phyloP scores from a whole-genome alignment of 2,329 filamentous ascomycete genomes.

The Cadophora luteo-olivacea region DNA sequence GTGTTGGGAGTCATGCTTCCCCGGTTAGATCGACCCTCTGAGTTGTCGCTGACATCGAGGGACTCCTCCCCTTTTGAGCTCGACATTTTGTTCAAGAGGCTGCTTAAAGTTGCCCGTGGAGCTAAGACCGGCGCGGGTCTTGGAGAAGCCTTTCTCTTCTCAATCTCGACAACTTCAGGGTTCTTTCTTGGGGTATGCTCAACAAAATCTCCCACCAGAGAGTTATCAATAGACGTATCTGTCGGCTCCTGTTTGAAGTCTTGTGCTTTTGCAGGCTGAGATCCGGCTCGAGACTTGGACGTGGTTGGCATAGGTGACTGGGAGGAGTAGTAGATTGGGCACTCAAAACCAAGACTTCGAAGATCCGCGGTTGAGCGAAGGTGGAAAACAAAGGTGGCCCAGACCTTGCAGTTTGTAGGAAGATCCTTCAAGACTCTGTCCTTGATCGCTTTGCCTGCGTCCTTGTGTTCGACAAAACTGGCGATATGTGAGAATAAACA shows the following conservation, averaged over 20 bases:
- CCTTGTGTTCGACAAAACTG: slow-evolving; percentile 28
- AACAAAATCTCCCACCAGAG: background rate
- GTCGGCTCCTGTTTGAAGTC: background rate
- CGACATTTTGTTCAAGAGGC: background rate
- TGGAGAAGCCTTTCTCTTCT: slow-evolving; percentile 5
- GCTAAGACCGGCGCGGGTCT: background rate
- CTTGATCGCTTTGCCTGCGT: background rate
- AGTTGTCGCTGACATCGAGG: background rate
- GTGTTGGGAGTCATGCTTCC: background rate
- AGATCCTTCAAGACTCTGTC: slow-evolving; percentile 24
- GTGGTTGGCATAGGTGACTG: background rate
- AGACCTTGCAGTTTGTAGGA: slow-evolving; percentile 29
- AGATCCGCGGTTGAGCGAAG: slow-evolving; percentile 30
- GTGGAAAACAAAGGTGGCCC: slow-evolving; percentile 30
- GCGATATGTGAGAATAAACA: background rate
- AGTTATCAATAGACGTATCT: background rate
- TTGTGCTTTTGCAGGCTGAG: background rate
- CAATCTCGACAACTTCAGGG: background rate
- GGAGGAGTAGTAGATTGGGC: slow-evolving; percentile 5
- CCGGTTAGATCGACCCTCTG: background rate
- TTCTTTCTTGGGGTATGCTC: background rate
- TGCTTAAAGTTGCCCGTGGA: background rate
- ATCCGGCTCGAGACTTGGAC: background rate
- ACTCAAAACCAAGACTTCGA: slow-evolving; percentile 26
- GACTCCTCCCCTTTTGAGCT: background rate